Conservation (phyloP, 495 filamentous ascomycete genomes). For the Baudoinia panamericana region DNA sequence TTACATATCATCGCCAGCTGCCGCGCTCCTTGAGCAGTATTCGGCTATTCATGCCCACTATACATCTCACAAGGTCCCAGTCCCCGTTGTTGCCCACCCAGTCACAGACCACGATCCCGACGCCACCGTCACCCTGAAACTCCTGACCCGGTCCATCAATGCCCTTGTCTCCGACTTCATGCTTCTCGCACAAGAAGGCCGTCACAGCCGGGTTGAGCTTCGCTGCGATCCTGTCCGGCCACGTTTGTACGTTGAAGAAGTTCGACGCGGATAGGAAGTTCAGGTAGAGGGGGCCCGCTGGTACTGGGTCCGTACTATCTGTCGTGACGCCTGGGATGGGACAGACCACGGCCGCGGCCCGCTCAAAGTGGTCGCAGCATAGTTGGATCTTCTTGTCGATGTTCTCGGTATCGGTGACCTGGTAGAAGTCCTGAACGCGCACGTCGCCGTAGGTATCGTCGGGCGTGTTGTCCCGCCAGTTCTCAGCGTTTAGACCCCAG, state of each 20-base stretch:
- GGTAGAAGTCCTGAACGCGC: conserved; percentile 91
- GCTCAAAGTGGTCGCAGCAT: conserved; percentile 58
- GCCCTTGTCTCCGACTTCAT: conserved; percentile 35
- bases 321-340: conserved; percentile 31
- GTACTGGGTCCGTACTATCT: conserved; percentile 29
- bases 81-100: conserved; percentile 83
- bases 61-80: conserved; percentile 83
- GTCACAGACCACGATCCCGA: conserved; percentile 87
- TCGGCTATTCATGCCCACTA: conserved; percentile 82
- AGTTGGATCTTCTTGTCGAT: conserved; percentile 70
- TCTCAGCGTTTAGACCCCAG: conserved; percentile 70
- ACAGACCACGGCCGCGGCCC: conserved; percentile 43
- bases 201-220: conserved; percentile 84
- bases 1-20: conserved; percentile 2
- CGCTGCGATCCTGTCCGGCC: conserved; percentile 59
- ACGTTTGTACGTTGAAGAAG: conserved; percentile 82
- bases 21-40: conserved; percentile 39
- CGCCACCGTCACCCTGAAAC: conserved; percentile 53
- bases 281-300: conserved; percentile 54
- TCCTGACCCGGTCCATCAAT: conserved; percentile 26
- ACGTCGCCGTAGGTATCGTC: conserved; percentile 61
- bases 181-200: conserved; percentile 60
- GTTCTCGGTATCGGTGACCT: conserved; percentile 59
- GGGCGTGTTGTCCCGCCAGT: conserved; percentile 82
- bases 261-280: conserved; percentile 87